A percentile compares a stretch with the other conserved stretches of the same genome.
phyloP scores from a whole-genome alignment of 2,329 filamentous ascomycete species.

The Lecanosticta acicola region DNA sequence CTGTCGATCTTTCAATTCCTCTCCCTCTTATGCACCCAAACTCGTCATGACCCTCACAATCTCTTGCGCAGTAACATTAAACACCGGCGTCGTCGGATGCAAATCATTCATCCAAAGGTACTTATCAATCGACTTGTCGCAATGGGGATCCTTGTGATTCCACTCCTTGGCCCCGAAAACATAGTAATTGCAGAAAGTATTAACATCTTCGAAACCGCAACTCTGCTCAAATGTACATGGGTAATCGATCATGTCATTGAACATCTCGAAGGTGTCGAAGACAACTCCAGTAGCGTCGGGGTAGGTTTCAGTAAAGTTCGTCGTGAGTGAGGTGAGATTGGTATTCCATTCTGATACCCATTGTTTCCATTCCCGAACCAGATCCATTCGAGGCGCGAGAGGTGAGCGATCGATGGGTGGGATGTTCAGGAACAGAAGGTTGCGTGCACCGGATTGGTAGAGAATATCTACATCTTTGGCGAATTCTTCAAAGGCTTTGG shows the following conservation, averaged over 20 bases:
- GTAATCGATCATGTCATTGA: constrained; percentile 48
- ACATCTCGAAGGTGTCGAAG: constrained; percentile 51
- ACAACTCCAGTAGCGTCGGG: constrained; percentile 46
- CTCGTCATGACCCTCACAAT: neutral
- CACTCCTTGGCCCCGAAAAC: constrained; percentile 40
- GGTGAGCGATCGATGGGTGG: constrained; percentile 43
- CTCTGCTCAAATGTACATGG: constrained; percentile 49
- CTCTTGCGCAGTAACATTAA: constrained; percentile 1
- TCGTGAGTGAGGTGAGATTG: constrained; percentile 40
- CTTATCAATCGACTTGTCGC: constrained; percentile 53
- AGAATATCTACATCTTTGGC: constrained; percentile 30
- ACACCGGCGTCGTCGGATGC: constrained; percentile 3
- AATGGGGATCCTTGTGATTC: constrained; percentile 41
- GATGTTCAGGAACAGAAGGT: constrained; percentile 47
- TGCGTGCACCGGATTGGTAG: constrained; percentile 43
- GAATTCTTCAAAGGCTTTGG: constrained; percentile 37
- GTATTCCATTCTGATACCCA: constrained; percentile 48
- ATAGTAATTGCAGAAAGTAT: constrained; percentile 51
- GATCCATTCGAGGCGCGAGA: constrained; percentile 8
- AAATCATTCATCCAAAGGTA: constrained; percentile 53
- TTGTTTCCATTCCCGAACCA: constrained; percentile 33
- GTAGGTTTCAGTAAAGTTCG: constrained; percentile 35
- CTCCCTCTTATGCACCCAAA: neutral
- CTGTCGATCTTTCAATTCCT: neutral
- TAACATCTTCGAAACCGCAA: constrained; percentile 50